Percentiles rank a stretch among this genome's conserved stretches.
Evolutionary conservation across 768 basidiomycete genomes (phyloP).

Genomic region (Dentipellis sp.): DNA sequence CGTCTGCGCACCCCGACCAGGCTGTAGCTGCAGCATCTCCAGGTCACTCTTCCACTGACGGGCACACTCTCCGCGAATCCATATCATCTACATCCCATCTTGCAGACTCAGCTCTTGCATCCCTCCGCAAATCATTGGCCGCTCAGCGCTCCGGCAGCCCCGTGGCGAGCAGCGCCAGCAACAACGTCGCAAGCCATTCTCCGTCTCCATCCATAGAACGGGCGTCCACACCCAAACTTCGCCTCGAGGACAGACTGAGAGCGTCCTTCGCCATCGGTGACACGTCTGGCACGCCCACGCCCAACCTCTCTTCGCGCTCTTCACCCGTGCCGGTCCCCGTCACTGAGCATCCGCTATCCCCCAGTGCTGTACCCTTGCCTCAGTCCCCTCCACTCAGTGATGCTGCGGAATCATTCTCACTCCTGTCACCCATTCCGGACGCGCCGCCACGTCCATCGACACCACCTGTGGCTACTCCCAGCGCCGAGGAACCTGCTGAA

Average conservation of each 20-base stretch:
- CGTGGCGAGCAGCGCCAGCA: background rate
- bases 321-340: slow-evolving; percentile 30
- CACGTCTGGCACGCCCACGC: slow-evolving; percentile 34
- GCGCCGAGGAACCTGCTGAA: too few relatives aligned
- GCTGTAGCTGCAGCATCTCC: slow-evolving; percentile 13
- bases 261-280: slow-evolving; percentile 57
- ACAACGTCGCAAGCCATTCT: slow-evolving; percentile 18
- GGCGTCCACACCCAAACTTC: slow-evolving; percentile 36
- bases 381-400: slow-evolving; percentile 6
- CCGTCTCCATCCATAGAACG: slow-evolving; percentile 2
- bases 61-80: background rate
- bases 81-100: background rate
- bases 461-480: background rate
- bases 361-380: slow-evolving; percentile 8
- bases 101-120: slow-evolving; percentile 12
- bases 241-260: slow-evolving; percentile 70
- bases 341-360: slow-evolving; percentile 22
- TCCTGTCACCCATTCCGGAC: background rate
- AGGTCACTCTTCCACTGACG: slow-evolving; percentile 9
- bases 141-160: slow-evolving; percentile 41
- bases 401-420: background rate
- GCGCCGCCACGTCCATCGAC: background rate
- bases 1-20: slow-evolving; percentile 13
- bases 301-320: slow-evolving; percentile 29
- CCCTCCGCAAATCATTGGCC: slow-evolving; percentile 55